A percentile compares a stretch with the other conserved stretches of the same genome.
Conservation (phyloP, 345 rosid species). For the Angophora floribunda region DNA sequence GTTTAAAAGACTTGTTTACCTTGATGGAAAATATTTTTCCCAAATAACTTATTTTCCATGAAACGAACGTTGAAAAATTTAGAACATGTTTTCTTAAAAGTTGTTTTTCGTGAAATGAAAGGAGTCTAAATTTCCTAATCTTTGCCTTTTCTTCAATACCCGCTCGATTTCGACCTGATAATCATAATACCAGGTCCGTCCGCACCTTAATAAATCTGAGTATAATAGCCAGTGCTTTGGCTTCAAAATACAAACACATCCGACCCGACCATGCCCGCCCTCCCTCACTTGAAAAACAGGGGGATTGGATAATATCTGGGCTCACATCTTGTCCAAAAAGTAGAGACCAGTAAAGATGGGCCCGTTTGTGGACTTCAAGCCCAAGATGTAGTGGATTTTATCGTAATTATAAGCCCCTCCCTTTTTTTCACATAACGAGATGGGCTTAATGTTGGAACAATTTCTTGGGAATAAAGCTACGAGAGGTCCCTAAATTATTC, state of each 20-base stretch:
- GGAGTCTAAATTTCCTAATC: not conserved
- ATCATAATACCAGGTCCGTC: not conserved
- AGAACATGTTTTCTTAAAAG: too few relatives aligned
- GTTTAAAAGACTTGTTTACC: too few relatives aligned
- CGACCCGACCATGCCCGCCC: not conserved
- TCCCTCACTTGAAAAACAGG: not conserved
- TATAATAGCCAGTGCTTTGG: not conserved
- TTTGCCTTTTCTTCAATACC: not conserved
- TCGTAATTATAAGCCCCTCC: not conserved
- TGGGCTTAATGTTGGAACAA: not conserved
- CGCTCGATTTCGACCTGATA: not conserved
- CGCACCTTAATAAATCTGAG: not conserved
- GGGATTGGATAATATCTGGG: not conserved
- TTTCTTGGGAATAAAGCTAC: not conserved
- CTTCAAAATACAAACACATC: not conserved
- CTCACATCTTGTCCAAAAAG: not conserved
- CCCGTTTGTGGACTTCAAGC: not conserved
- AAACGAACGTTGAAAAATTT: too few relatives aligned
- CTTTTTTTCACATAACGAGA: not conserved
- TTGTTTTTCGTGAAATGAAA: too few relatives aligned
- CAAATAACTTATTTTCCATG: too few relatives aligned
- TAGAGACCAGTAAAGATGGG: not conserved
- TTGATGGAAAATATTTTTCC: too few relatives aligned
- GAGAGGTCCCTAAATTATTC: not conserved
- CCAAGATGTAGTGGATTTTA: not conserved